Base-by-base conservation (phyloP, 257 asterid genomes). In the Plantago ovata region DNA sequence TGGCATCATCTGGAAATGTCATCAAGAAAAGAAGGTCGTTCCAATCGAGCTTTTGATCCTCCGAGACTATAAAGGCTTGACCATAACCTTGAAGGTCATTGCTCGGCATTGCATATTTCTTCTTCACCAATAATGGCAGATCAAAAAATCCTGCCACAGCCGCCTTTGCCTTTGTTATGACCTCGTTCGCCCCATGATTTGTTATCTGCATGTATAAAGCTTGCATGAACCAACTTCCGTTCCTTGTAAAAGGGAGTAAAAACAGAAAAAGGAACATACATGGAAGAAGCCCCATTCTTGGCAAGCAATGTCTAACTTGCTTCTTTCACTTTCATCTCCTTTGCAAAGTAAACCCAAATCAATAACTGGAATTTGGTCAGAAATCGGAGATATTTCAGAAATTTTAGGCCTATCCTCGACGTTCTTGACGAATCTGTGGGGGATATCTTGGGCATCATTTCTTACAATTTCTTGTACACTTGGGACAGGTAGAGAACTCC, bases 251-350 rank as follows among this genome's bases (percentile, higher is more conserved):
- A 22, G 49, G 15, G 21, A 52, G 13, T 2, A 21, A 38, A 15
- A 12, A 66, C 9, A 6, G 3, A 14, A 24, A n/a, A 0, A 56
- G 32, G 9, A 15, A 14, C 0, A 41, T 69, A 71, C 80, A 77
- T 74, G 84, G 56, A 78, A 78, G 69, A 78, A 78, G 42, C 84
- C 78, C 84, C 80, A 78, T 39, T 78, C 38, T 21, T 75, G 70
- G 66, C 78, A 77, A 53, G 84, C 84, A 13, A 41, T 12, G 51
- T 76, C 76, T 38, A 81, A 12, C 54, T 75, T 81, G 42, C 22
- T 64, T 56, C 61, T 50, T 59, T 81, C 87, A 10, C 62, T 42
- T 54, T 64, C 76, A n/a, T 62, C 53, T 43, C 77, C 79, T 9
- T 60, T 22, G 14, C 66, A 20, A 15, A 77, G 84, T 65, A 69